Evolutionary conservation across 2,329 filamentous ascomycete species (phyloP).

Genomic region (Uncinocarpus reesii): DNA sequence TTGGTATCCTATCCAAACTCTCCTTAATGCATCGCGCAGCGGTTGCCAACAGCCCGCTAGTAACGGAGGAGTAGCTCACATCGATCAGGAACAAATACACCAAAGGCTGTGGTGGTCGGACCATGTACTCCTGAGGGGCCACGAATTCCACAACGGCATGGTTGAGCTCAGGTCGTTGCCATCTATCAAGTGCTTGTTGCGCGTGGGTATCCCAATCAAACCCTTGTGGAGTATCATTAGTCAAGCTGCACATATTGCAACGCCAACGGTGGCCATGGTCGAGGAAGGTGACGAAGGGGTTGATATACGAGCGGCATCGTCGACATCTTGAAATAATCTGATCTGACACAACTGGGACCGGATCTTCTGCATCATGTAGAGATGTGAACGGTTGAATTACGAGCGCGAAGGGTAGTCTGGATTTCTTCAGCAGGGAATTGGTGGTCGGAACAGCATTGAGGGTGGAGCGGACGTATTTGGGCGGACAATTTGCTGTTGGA

Average conservation of each 20-base stretch:
- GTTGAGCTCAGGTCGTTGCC: conserved; percentile 87
- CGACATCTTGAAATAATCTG: conserved; percentile 95
- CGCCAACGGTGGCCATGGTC: conserved; percentile 97
- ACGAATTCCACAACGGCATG: conserved; percentile 96
- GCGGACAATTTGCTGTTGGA: conserved; percentile 77
- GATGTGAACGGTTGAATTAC: conserved; percentile 93
- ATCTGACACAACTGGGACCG: conserved; percentile 83
- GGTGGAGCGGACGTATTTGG: conserved; percentile 91
- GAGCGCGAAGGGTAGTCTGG: conserved; percentile 85
- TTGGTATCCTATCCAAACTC: conserved; percentile 94
- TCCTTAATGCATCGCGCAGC: conserved; percentile 88
- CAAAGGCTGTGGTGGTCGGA: conserved; percentile 85
- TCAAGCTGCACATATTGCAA: conserved; percentile 99
- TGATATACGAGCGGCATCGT: conserved; percentile 94
- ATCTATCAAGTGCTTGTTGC: conserved; percentile 83
- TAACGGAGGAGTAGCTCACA: conserved; percentile 81
- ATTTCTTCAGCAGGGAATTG: conserved; percentile 89
- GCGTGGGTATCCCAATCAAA: conserved; percentile 95
- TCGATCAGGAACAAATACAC: conserved; percentile 95
- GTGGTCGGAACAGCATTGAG: conserved; percentile 89
- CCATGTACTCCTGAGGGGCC: conserved; percentile 98
- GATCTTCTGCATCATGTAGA: conserved; percentile 85
- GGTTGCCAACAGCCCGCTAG: conserved; percentile 82
- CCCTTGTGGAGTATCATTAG: conserved; percentile 96
- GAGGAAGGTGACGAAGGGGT: conserved; percentile 90